Base-by-base conservation (phyloP, 306 rosid species). In the Trifolium pratense region DNA sequence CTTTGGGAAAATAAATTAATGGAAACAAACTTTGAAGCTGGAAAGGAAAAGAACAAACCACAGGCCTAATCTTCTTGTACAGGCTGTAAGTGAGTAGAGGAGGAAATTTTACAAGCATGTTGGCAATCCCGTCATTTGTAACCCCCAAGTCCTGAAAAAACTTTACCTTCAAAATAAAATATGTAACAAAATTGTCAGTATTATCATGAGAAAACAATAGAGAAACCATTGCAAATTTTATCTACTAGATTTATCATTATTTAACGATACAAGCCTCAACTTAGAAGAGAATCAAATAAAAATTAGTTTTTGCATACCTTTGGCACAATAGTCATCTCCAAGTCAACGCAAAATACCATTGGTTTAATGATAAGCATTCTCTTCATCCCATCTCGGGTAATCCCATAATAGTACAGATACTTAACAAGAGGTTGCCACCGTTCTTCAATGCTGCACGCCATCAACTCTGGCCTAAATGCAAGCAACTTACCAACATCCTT, bases 101-200 rank as follows among this genome's bases (percentile, higher is more conserved):
- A 64, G 98, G 97, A 85, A 91, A 93, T 71, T 88, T 91, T 23
- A 89, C 98, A 78, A 93, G 97, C 98, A 91, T 93, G 80, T 86
- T 93, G 74, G 96, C 89, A 66, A 93, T 89, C 36, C 92, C 97
- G 53, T 88, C 97, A 45, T 91, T 82, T 67, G 66, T 86, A 80
- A 93, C 77, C 29, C 97, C 98, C 7, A 93, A 63, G 75, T 89
- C 96, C 80, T 83, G 87, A 72, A 89, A 91, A 86, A 93, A 91
- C 51, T 70, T 70, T 42, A 93, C 96, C 98, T 93, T 71, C 80
- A 82, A 26, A 15, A 76, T 13, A 75, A 72, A 76, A 61, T 67
- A 70, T 31, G 70, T 42, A 61, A 61, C 23, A 39, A 25, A 18
- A 40, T 21, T 45, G 64, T 80, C 56, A 86, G 74, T 51, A 60